Conservation (phyloP, 352 stramenopile species). For the Globisporangium abappressorium region DNA sequence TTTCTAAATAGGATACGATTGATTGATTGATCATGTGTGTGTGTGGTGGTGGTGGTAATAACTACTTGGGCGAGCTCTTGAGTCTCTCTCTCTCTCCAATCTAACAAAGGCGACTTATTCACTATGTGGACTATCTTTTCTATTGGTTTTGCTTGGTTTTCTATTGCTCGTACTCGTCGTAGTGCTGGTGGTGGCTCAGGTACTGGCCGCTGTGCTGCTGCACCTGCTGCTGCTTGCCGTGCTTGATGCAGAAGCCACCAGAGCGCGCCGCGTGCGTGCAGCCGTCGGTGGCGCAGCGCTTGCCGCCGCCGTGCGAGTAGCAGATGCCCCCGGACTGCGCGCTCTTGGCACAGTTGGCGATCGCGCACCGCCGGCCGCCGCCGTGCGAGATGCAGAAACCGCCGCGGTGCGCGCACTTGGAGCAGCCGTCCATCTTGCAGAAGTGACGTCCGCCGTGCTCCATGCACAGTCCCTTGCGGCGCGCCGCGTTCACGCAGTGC, state of each 20-base stretch:
- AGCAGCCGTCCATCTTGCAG: slow-evolving; percentile 81
- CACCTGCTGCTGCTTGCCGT: slow-evolving; percentile 64
- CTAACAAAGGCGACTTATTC: neutral
- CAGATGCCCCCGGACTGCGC: slow-evolving; percentile 80
- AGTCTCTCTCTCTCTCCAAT: neutral
- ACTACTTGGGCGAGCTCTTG: neutral
- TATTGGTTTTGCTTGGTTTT: neutral
- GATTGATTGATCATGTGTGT: neutral
- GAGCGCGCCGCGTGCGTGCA: slow-evolving; percentile 79
- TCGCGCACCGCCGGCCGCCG: slow-evolving; percentile 67
- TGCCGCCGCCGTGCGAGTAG: slow-evolving; percentile 83
- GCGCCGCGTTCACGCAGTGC: slow-evolving; percentile 63
- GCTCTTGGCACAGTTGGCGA: slow-evolving; percentile 74
- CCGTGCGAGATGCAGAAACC: slow-evolving; percentile 83
- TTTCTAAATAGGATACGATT: neutral
- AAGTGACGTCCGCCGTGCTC: slow-evolving; percentile 84
- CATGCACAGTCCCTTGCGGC: slow-evolving; percentile 84
- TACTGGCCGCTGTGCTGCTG: slow-evolving; percentile 8
- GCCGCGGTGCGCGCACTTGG: slow-evolving; percentile 80
- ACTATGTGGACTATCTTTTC: neutral
- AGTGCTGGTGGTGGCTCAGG: neutral
- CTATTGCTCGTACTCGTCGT: slow-evolving; percentile 7
- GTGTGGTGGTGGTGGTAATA: neutral
- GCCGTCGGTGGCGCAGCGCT: slow-evolving; percentile 69
- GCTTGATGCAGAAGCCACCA: slow-evolving; percentile 81